These are phyloP conservation scores for Fusarium sp. DNA, from an alignment of 2,329 filamentous ascomycete genomes.

Conservation along the genomic window DNA sequence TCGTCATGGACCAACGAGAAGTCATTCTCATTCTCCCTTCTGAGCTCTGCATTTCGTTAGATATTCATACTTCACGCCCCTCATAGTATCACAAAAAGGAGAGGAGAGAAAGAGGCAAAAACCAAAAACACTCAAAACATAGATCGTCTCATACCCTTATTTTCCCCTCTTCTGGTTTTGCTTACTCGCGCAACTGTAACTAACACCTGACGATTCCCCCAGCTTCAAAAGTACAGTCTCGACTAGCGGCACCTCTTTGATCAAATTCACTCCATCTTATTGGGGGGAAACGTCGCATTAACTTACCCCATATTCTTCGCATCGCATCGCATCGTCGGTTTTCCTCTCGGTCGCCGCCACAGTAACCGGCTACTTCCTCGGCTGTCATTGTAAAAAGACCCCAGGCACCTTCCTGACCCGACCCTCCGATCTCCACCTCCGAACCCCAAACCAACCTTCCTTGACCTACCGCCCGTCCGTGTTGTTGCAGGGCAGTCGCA, in stretches of 20 bases:
- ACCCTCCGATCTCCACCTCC: slow-evolving; percentile 30
- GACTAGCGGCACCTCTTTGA: slow-evolving; percentile 43
- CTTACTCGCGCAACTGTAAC: slow-evolving; percentile 23
- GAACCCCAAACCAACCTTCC: slow-evolving; percentile 32
- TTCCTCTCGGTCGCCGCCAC: slow-evolving; percentile 47
- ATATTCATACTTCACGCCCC: not conserved
- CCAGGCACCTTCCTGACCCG: slow-evolving; percentile 32
- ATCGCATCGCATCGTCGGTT: slow-evolving; percentile 45
- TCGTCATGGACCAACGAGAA: slow-evolving; percentile 43
- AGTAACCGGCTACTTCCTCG: slow-evolving; percentile 47
- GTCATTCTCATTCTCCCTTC: not conserved
- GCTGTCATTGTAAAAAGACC: slow-evolving; percentile 32
- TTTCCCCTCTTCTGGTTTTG: slow-evolving; percentile 18
- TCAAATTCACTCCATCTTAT: slow-evolving; percentile 48
- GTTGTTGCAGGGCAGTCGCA: slow-evolving; percentile 5
- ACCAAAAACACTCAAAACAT: slow-evolving; percentile 22
- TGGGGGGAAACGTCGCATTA: slow-evolving; percentile 39
- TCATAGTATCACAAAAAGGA: not conserved
- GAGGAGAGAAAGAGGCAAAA: slow-evolving; percentile 5
- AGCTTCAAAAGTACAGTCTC: slow-evolving; percentile 32
- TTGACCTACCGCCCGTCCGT: slow-evolving; percentile 15
- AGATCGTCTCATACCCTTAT: slow-evolving; percentile 30
- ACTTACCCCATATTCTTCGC: slow-evolving; percentile 39
- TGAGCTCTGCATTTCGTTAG: not conserved
- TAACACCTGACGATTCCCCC: slow-evolving; percentile 38